Evolutionary conservation across 2,329 filamentous ascomycete species (phyloP), one percentile per base, ranked within the genome.

Genomic region (Periglandula ipomoeae): DNA sequence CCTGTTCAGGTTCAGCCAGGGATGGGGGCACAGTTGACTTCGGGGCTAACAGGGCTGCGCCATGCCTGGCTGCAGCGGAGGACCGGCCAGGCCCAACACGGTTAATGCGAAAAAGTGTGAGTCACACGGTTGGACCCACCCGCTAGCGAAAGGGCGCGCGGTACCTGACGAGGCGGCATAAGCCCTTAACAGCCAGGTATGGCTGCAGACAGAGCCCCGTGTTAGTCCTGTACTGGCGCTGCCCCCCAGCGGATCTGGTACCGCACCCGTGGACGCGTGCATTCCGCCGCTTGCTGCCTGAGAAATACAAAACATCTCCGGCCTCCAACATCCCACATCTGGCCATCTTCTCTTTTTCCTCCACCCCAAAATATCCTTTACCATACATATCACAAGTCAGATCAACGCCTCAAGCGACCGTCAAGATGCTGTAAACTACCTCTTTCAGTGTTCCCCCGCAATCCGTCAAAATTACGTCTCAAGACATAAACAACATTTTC

Each of bases 341-440:
- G 50, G 52, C 52, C 48, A 54, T 48, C 59, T 56, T 59, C 56
- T 65, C 59, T 58, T 59, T 57, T 60, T 61, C 19, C 44, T 37
- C 32, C 59, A 59, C 58, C 65, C 61, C 60, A 65, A 59, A 61
- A 59, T 50, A 53, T 50, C 60, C 51, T 54, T 59, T 50, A 68
- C 54, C 65, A 58, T 59, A 62, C 58, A 67, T 49, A 2, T 19
- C 22, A 61, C 44, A 61, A 55, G 57, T 52, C 46, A 48, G 38
- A 46, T 55, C 47, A 52, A 62, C 56, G 64, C 66, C 62, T 56
- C 59, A 64, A 65, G 68, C 66, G 66, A 61, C 62, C 56, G 58
- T 59, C 72, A 82, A 70, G 66, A 82, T 82, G 79, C 74, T 75
- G 68, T 82, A 79, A 78, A 73, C 59, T 60, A 64, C 60, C 62